Conservation (phyloP, 495 filamentous ascomycete species). For the Tuber magnatum region DNA sequence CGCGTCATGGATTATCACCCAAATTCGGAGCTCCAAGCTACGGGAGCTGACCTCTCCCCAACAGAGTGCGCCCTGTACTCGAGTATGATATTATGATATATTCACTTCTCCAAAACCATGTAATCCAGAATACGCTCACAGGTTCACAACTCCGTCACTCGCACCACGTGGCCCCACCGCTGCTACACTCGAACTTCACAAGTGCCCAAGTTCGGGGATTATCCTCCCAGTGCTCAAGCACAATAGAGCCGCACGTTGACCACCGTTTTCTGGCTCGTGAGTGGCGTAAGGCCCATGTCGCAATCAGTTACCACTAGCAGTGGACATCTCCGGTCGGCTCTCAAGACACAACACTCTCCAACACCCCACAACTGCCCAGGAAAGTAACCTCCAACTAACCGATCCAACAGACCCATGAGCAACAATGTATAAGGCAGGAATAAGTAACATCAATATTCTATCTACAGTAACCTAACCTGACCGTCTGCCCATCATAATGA, state of each 20-base stretch:
- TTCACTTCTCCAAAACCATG: too few species aligned
- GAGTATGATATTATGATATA: too few species aligned
- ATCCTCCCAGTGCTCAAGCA: not conserved
- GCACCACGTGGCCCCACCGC: not conserved
- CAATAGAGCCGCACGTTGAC: not conserved
- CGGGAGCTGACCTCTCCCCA: not conserved
- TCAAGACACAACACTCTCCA: not conserved
- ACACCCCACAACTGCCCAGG: not conserved
- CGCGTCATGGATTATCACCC: not conserved
- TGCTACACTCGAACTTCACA: not conserved
- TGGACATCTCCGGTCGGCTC: not conserved
- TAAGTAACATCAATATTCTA: not conserved
- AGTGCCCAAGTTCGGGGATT: not conserved
- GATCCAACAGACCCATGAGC: not conserved
- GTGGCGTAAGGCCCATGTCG: not conserved
- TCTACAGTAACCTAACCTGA: not conserved
- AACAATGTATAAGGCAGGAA: not conserved
- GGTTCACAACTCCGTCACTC: not conserved
- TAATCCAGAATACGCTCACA: not conserved
- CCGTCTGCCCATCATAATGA: not conserved
- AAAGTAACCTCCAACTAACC: not conserved
- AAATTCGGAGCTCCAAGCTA: not conserved
- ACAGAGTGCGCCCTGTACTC: too few species aligned
- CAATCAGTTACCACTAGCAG: not conserved
- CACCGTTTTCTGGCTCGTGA: not conserved